Conservation (phyloP, 768 basidiomycete genomes). For the Lactifluus rugatus region DNA sequence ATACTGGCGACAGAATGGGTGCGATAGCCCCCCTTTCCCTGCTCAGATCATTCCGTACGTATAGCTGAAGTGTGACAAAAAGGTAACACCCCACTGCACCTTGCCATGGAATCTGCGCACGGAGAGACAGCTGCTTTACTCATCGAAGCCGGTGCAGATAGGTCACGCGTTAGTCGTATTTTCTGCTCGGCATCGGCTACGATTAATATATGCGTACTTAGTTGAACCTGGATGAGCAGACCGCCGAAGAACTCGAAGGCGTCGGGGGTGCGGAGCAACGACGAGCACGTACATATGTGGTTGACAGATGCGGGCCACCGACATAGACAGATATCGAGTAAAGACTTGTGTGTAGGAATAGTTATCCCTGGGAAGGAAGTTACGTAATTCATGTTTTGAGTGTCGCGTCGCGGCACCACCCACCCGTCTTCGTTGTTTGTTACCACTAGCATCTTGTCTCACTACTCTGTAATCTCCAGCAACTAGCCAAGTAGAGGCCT, state of each 20-base stretch:
- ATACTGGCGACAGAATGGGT: constrained; percentile 78
- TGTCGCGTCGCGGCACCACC: neutral
- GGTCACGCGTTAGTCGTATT: constrained; percentile 54
- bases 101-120: constrained; percentile 95
- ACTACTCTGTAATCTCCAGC: constrained; percentile 11
- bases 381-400: constrained; percentile 7
- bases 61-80: neutral
- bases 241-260: constrained; percentile 83
- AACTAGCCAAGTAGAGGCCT: constrained; percentile 3
- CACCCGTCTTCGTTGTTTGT: neutral
- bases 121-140: constrained; percentile 83
- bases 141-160: constrained; percentile 93
- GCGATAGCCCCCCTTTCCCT: constrained; percentile 10
- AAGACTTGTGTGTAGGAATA: no score
- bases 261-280: constrained; percentile 88
- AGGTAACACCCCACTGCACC: constrained; percentile 95
- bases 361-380: constrained; percentile 11
- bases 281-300: constrained; percentile 65
- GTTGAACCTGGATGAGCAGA: constrained; percentile 77
- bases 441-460: constrained; percentile 10
- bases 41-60: constrained; percentile 15
- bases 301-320: constrained; percentile 50
- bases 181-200: constrained; percentile 4
- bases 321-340: no score
- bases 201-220: constrained; percentile 24